A percentile compares a stretch with the other conserved stretches of the same genome.
Conservation (phyloP, 768 basidiomycete species). For the Trametes punicea region DNA sequence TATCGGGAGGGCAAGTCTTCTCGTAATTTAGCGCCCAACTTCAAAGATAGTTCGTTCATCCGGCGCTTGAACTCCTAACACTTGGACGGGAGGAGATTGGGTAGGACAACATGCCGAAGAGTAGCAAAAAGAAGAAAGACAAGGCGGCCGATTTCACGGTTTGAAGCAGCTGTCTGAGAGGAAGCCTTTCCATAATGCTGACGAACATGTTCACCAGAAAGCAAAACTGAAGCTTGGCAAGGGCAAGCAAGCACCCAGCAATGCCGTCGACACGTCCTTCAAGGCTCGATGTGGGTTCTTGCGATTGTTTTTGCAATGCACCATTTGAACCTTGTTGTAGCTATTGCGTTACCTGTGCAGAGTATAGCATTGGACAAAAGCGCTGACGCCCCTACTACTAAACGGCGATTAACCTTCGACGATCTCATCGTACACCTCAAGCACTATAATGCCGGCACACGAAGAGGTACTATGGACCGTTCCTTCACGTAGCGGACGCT, state of each 20-base stretch:
- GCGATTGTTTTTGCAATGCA: not conserved
- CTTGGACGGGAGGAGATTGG: no score
- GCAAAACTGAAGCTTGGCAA: slow-evolving; percentile 96
- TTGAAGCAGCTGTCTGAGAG: slow-evolving; percentile 19
- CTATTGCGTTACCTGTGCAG: slow-evolving; percentile 87
- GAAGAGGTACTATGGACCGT: slow-evolving; percentile 52
- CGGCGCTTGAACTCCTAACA: no score
- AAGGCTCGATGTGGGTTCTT: slow-evolving; percentile 77
- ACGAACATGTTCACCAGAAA: slow-evolving; percentile 55
- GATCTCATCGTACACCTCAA: slow-evolving; percentile 77
- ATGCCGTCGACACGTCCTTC: slow-evolving; percentile 95
- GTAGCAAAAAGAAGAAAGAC: slow-evolving; percentile 80
- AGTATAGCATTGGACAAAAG: slow-evolving; percentile 63
- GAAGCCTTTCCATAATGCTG: not conserved
- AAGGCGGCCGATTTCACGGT: slow-evolving; percentile 88
- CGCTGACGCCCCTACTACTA: slow-evolving; percentile 63
- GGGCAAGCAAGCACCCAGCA: slow-evolving; percentile 76
- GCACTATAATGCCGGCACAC: slow-evolving; percentile 76
- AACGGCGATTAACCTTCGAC: slow-evolving; percentile 66
- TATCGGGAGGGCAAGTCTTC: no score
- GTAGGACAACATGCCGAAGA: slow-evolving; percentile 80
- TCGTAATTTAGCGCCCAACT: no score
- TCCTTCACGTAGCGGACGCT: not conserved
- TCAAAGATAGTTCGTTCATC: no score
- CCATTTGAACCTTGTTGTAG: slow-evolving; percentile 39